Conservation (phyloP, 192 early-diverging fungal species). For the Coemansia sp. region DNA sequence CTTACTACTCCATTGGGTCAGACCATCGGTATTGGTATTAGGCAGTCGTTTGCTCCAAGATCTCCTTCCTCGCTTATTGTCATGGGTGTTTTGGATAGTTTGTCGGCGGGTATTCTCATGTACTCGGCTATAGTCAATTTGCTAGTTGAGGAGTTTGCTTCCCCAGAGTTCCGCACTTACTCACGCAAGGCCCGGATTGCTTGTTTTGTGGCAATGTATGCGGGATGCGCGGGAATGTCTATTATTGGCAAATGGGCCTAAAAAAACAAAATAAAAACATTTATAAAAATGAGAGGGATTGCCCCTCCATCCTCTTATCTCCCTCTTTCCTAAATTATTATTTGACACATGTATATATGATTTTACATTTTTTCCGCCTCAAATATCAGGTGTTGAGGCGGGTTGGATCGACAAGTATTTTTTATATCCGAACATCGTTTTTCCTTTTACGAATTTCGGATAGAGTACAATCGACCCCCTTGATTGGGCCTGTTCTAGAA, state of each 20-base stretch:
- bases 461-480: no score
- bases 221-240: conserved; percentile 77
- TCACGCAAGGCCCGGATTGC: conserved; percentile 35
- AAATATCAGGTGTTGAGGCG: neutral
- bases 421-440: neutral
- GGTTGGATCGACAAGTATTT: neutral
- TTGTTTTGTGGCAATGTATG: conserved; percentile 67
- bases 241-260: conserved; percentile 81
- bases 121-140: conserved; percentile 80
- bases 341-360: neutral
- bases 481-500: no score
- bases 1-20: conserved; percentile 87
- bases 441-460: no score
- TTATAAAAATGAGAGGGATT: no score
- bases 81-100: conserved; percentile 77
- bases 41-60: conserved; percentile 62
- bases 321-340: no score
- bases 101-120: conserved; percentile 82
- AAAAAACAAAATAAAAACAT: conserved; percentile 37
- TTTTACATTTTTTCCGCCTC: neutral
- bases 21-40: conserved; percentile 76
- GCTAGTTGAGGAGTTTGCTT: conserved; percentile 72
- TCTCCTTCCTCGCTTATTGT: conserved; percentile 61
- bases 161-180: conserved; percentile 54
- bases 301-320: no score